Evolutionary conservation across 2,329 filamentous ascomycete species (phyloP), one percentile per base, ranked within the genome.

Genomic region (Neophaeococcomyces mojaviensis): DNA sequence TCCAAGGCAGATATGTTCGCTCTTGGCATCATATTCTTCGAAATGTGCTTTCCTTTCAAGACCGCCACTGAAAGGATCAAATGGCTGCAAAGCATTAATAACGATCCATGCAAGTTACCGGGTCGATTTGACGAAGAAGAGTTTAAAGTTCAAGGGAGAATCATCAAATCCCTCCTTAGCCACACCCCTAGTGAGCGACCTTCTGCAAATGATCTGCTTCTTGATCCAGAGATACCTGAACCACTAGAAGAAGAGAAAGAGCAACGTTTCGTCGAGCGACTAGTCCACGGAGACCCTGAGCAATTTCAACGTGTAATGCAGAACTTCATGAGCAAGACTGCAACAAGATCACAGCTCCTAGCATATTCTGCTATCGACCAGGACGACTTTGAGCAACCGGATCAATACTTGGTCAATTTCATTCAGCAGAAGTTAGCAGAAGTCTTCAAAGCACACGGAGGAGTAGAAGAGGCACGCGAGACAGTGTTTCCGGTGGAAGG

Each of bases 1-100:
- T 82, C 87, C 47, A 97, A 96, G 64, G 89, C 97, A 1, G 92
- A 98, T 68, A 97, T 98, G 90, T 98, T 92, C 62, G 96, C 90
- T 0, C 73, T 98, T 34, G 92, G 92, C 0, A 86, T 98, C 52
- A 97, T 98, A 47, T 94, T 98, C 68, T 97, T 96, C 56, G 92
- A 98, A 65, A 98, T 98, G 92, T 94, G 86, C 59, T 72, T 78
- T 54, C 68, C 74, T 3, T 65, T 83, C 36, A 68, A 69, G 15
- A 83, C 80, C 1, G 72, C 68, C 2, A 82, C 82, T 76, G 81
- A 84, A 58, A 70, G 80, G 33, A 75, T 77, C 50, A 68, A 74
- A 33, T 73, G 89, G 3, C 72, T 96, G 22, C 36, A 48, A 15
- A 47, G 39, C 13, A 40, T 55, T 76, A 45, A 73, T 96, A 34